These are phyloP conservation scores for Alternaria ethzedia DNA, from an alignment of 2,329 filamentous ascomycete species.

Conservation along the genomic window DNA sequence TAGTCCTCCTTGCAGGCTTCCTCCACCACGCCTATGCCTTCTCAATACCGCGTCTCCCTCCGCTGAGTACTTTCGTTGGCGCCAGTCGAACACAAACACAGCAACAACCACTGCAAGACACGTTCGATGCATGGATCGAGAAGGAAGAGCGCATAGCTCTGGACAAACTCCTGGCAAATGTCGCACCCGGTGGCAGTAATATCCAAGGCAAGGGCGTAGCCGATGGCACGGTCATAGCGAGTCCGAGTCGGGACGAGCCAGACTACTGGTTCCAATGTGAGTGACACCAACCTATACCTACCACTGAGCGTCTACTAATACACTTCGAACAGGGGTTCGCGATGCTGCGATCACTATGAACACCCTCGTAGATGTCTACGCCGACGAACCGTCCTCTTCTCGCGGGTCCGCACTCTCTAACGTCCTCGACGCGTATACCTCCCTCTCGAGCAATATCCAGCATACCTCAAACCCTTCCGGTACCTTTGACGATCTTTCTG, in stretches of 20 bases:
- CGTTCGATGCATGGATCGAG: conserved; percentile 46
- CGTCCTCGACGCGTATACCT: conserved; percentile 43
- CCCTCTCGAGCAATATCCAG: conserved; percentile 46
- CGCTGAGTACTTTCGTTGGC: conserved; percentile 21
- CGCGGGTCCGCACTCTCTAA: conserved; percentile 34
- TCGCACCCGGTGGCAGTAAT: conserved; percentile 51
- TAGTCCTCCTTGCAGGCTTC: conserved; percentile 11
- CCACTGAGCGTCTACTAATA: background rate
- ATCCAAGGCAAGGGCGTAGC: conserved; percentile 42
- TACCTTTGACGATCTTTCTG: conserved; percentile 42
- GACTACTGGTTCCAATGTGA: conserved; percentile 56
- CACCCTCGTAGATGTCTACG: conserved; percentile 50
- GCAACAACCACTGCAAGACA: conserved; percentile 38
- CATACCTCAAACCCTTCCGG: conserved; percentile 50
- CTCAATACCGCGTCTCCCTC: conserved; percentile 36
- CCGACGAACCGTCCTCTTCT: conserved; percentile 36
- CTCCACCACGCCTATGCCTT: conserved; percentile 31
- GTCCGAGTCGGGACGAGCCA: conserved; percentile 49
- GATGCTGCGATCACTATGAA: conserved; percentile 54
- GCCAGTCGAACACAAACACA: conserved; percentile 22
- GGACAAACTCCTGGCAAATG: conserved; percentile 50
- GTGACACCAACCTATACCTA: background rate
- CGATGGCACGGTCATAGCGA: conserved; percentile 52
- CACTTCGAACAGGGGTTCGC: conserved; percentile 43
- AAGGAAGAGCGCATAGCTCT: conserved; percentile 45